Evolutionary conservation across 176 grass and related monocot genomes (phyloP).

Genomic region (Aegilops tauschii): DNA sequence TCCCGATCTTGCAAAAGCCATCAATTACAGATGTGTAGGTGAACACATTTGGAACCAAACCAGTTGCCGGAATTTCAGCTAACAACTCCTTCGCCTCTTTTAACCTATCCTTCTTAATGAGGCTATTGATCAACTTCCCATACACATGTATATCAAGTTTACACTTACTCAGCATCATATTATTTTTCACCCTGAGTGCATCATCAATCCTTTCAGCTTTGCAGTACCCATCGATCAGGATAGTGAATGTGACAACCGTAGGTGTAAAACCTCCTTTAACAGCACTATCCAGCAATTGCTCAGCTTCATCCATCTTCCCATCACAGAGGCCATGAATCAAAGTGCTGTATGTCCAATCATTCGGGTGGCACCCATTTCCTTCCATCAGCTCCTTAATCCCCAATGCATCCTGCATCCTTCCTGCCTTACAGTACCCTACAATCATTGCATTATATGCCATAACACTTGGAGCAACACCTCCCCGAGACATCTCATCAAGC

Average conservation of each 20-base stretch:
- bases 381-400: conserved; percentile 55
- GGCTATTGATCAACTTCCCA: conserved; percentile 44
- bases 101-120: conserved; percentile 50
- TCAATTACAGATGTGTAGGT: conserved; percentile 84
- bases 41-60: conserved; percentile 65
- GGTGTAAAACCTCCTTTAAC: conserved; percentile 39
- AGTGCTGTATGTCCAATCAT: conserved; percentile 54
- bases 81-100: conserved; percentile 51
- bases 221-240: conserved; percentile 63
- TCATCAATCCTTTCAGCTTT: conserved; percentile 47
- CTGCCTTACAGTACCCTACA: conserved; percentile 49
- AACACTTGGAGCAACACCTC: conserved; percentile 46
- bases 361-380: conserved; percentile 32
- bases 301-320: conserved; percentile 39
- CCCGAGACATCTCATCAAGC: conserved; percentile 68
- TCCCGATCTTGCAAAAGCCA: conserved; percentile 73
- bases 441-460: conserved; percentile 63
- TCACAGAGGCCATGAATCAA: conserved; percentile 53
- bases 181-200: conserved; percentile 53
- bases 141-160: conserved; percentile 52
- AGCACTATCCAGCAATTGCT: conserved; percentile 50
- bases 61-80: conserved; percentile 44
- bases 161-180: conserved; percentile 48
- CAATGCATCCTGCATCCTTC: conserved; percentile 41
- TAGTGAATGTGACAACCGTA: conserved; percentile 56